Evolutionary conservation across 2,329 filamentous ascomycete species (phyloP).

Genomic region (Orbilia ellipsospora): DNA sequence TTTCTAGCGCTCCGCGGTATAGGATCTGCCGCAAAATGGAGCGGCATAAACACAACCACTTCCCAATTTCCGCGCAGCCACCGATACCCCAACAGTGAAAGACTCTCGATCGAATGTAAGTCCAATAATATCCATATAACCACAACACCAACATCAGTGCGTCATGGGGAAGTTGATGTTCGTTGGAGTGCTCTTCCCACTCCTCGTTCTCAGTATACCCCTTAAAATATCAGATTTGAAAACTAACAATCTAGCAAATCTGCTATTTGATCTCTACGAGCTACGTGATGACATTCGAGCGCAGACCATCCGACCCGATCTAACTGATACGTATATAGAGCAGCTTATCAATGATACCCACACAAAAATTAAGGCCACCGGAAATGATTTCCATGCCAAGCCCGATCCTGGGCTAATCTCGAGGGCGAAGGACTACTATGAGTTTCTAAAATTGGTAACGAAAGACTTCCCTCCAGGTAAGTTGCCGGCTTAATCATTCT

Average conservation of each 20-base stretch:
- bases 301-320: constrained; percentile 8
- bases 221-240: background rate
- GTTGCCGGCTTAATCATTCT: background rate
- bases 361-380: background rate
- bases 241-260: constrained; percentile 6
- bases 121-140: too few species aligned
- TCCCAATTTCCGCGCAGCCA: too few species aligned
- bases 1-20: too few species aligned
- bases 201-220: background rate
- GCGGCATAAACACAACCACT: too few species aligned
- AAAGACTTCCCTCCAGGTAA: constrained; percentile 14
- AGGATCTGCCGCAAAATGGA: too few species aligned
- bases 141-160: too few species aligned
- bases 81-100: too few species aligned
- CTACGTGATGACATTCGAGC: constrained; percentile 12
- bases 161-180: too few species aligned
- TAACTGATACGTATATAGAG: constrained; percentile 10
- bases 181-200: too few species aligned
- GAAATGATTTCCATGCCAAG: background rate
- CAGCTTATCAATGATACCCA: constrained; percentile 6
- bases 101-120: too few species aligned
- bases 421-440: constrained; percentile 12
- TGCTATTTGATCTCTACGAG: constrained; percentile 22
- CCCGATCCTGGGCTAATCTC: background rate
- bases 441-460: constrained; percentile 5